Percentiles rank a stretch among this genome's conserved stretches.
These are phyloP conservation scores for Saccharomyces uvarum DNA, from an alignment of 1,139 yeast genomes.

Conservation along the genomic window DNA sequence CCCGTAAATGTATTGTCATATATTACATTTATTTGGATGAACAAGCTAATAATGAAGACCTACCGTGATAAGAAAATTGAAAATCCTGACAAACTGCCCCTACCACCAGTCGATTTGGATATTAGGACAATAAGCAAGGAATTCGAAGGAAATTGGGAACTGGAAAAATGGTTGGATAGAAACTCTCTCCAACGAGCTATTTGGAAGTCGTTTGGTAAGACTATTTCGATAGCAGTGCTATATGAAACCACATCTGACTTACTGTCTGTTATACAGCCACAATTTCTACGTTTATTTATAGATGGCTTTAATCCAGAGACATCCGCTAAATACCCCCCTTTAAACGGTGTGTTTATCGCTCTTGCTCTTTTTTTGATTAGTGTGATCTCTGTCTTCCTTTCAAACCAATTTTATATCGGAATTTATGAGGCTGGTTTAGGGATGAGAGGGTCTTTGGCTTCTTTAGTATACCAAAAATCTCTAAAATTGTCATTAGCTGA, in stretches of 20 bases:
- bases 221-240: conserved; percentile 38
- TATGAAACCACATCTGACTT: conserved; percentile 42
- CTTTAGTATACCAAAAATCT: conserved; percentile 46
- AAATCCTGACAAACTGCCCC: conserved; percentile 47
- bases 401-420: conserved; percentile 46
- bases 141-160: conserved; percentile 35
- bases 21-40: conserved; percentile 59
- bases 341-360: conserved; percentile 48
- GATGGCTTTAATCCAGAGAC: conserved; percentile 38
- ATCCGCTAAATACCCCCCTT: conserved; percentile 32
- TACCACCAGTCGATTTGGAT: conserved; percentile 44
- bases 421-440: conserved; percentile 48
- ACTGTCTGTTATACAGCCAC: conserved; percentile 49
- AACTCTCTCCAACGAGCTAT: conserved; percentile 41
- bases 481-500: conserved; percentile 43
- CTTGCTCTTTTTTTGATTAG: conserved; percentile 44
- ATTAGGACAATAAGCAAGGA: conserved; percentile 35
- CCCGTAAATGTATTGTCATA: conserved; percentile 44
- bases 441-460: conserved; percentile 43
- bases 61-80: conserved; percentile 40
- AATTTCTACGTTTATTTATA: conserved; percentile 44
- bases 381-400: conserved; percentile 40
- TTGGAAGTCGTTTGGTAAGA: conserved; percentile 42
- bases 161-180: conserved; percentile 29
- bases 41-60: conserved; percentile 43